A percentile compares a stretch with the other conserved stretches of the same genome.
phyloP scores from a whole-genome alignment of 495 filamentous ascomycete genomes.

The Hypoxylon crocopeplum region DNA sequence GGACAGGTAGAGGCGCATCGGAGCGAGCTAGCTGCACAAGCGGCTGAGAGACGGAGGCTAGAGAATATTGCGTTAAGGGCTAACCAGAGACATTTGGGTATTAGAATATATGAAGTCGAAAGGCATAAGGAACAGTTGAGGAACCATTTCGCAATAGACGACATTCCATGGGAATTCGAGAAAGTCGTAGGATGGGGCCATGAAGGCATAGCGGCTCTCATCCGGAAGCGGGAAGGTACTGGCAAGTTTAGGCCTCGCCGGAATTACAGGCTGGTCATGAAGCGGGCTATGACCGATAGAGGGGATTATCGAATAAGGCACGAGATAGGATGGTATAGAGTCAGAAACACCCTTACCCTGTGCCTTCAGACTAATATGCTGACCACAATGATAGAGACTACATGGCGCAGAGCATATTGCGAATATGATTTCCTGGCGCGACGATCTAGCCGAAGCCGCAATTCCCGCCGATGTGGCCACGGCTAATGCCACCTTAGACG shows the following conservation, averaged over 20 bases:
- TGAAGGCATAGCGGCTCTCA: neutral
- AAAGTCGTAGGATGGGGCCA: neutral
- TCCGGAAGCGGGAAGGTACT: neutral
- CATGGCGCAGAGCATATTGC: neutral
- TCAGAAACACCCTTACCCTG: neutral
- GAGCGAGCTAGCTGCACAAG: no score
- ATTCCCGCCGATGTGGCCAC: no score
- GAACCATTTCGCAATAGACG: no score
- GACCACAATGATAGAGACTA: neutral
- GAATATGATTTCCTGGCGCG: neutral
- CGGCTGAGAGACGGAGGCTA: no score
- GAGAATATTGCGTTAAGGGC: no score
- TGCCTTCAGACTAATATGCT: neutral
- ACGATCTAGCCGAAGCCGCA: neutral
- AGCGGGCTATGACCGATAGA: neutral
- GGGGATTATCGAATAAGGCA: neutral
- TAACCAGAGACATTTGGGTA: no score
- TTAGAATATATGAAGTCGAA: no score
- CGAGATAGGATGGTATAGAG: neutral
- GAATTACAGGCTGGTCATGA: slow-evolving; percentile 7
- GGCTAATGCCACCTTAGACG: no score
- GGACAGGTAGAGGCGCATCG: no score
- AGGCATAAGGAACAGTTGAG: neutral
- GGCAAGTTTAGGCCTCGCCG: neutral
- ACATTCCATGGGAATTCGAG: neutral